Conservation (phyloP, 345 rosid species). For the Heritiera fomes region DNA sequence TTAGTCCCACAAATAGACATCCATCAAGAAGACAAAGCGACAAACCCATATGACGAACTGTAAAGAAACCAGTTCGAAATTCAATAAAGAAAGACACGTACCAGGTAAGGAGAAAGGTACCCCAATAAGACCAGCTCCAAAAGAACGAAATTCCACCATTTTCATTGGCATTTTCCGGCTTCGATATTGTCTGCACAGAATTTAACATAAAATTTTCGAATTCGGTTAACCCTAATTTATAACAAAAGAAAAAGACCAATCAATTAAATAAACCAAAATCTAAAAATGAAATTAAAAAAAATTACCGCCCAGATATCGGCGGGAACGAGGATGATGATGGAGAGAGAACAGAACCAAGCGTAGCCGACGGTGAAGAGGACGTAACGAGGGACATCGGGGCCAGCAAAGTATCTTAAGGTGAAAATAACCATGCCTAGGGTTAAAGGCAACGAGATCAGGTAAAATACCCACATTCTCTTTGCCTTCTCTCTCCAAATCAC, state of each 20-base stretch:
- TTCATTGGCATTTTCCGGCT: conserved; percentile 45
- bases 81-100: conserved; percentile 31
- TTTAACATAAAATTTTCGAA: neutral
- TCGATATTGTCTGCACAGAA: conserved; percentile 49
- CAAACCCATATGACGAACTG: neutral
- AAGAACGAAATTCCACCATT: conserved; percentile 74
- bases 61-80: neutral
- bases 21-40: neutral
- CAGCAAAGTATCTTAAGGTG: conserved; percentile 86
- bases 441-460: conserved; percentile 95
- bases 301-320: conserved; percentile 74
- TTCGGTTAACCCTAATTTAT: conserved; percentile 12
- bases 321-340: conserved; percentile 83
- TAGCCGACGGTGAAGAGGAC: conserved; percentile 91
- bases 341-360: conserved; percentile 97
- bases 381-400: conserved; percentile 93
- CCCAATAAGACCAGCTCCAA: conserved; percentile 99
- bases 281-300: neutral
- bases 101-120: conserved; percentile 98
- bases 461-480: conserved; percentile 88
- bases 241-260: neutral
- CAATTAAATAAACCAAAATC: neutral
- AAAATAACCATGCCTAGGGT: conserved; percentile 86
- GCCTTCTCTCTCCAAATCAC: neutral
- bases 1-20: neutral